Evolutionary conservation across 805 yeast genomes (phyloP), one percentile per base, ranked within the genome.

Genomic region (Brettanomyces sp.): DNA sequence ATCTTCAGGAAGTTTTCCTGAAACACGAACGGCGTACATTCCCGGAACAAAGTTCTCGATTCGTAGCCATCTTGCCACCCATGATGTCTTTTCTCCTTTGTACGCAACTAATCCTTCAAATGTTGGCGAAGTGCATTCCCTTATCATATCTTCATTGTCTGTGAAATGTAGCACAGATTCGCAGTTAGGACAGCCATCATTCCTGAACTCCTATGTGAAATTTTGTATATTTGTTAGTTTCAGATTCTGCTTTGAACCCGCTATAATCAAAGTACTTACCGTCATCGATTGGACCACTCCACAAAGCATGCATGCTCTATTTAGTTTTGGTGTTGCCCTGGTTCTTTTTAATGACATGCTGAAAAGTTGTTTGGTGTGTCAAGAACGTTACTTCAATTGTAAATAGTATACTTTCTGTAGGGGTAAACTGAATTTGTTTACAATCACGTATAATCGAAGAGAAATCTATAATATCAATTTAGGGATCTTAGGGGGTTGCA

Each of bases 11-110:
- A 93, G 69, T 56, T 87, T 81, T 34, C 99, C 99, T 54, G 80
- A 83, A 5, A 93, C 91, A 58, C 91, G 86, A 30, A 90, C 95
- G 1, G 99, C 99, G 56, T 93, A 89, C 55, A 91, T 63, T 0
- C 98, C 99, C 1, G 95, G 85, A 22, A 79, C 82, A 60, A 88
- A 87, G 14, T 86, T 82, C 58, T 87, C 95, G 32, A 91, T 82
- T 63, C 97, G 79, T 47, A 91, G 70, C 99, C 99, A 91, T 59
- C 85, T 79, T 13, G 96, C 96, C 36, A 88, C 96, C 99, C 99
- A 91, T 2, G 96, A 87, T 34, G 74, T 77, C 44, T 79, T 77
- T 43, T 91, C 88, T 49, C 84, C 89, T 42, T 95, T 88, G 51
- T 88, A 73, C 2, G 97, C 96, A 4, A 91, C 95, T 33, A 86